Percentiles rank a stretch among this genome's conserved stretches.
phyloP scores from a whole-genome alignment of 2,329 filamentous ascomycete genomes.

The Calonectria hongkongensis region DNA sequence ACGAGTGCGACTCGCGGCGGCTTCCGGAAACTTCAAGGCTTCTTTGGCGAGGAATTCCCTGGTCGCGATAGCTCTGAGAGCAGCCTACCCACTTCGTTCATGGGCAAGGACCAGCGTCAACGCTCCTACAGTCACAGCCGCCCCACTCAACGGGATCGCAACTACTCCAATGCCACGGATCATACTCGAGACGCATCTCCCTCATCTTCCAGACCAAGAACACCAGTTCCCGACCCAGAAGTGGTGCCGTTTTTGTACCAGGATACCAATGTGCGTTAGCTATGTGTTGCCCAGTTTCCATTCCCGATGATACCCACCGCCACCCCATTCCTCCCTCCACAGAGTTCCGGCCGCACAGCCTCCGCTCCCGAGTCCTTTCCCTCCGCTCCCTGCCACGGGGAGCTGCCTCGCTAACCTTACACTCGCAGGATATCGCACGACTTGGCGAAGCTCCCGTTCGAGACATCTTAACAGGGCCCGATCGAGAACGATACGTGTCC shows the following conservation, averaged over 20 bases:
- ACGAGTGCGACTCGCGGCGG: conserved; percentile 81
- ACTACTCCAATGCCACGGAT: conserved; percentile 86
- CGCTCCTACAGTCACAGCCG: conserved; percentile 77
- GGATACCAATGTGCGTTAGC: conserved; percentile 78
- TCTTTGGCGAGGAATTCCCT: conserved; percentile 93
- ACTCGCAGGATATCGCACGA: conserved; percentile 79
- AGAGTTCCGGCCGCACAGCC: conserved; percentile 27
- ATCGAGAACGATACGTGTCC: conserved; percentile 79
- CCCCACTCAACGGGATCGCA: conserved; percentile 80
- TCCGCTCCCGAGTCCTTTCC: conserved; percentile 25
- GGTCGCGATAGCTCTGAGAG: conserved; percentile 84
- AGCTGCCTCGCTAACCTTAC: conserved; percentile 50
- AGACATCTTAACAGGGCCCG: conserved; percentile 80
- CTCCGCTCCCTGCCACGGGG: conserved; percentile 27
- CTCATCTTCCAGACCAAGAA: conserved; percentile 84
- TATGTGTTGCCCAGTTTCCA: conserved; percentile 52
- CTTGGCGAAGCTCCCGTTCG: conserved; percentile 87
- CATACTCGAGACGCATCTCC: conserved; percentile 85
- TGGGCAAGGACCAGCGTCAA: conserved; percentile 76
- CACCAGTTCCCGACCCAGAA: conserved; percentile 91
- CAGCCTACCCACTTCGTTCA: conserved; percentile 72
- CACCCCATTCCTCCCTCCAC: conserved; percentile 38
- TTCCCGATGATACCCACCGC: conserved; percentile 42
- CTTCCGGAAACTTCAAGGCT: conserved; percentile 89
- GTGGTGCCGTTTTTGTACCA: conserved; percentile 99